phyloP scores from a whole-genome alignment of 2,329 filamentous ascomycete species.

The Clonostachys rhizophaga region DNA sequence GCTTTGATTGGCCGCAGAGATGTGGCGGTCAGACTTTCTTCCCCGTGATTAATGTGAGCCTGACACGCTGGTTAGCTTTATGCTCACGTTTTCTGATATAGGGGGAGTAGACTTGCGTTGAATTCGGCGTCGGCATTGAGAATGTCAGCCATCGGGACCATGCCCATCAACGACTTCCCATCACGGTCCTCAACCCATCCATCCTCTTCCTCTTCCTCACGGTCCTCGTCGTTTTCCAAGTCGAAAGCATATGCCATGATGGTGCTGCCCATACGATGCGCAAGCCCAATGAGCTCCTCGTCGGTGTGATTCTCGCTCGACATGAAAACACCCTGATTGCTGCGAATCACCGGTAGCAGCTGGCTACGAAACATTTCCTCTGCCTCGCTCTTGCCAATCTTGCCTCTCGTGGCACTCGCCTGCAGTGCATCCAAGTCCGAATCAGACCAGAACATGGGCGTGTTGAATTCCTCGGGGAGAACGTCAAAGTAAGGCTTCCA shows the following conservation, averaged over 20 bases:
- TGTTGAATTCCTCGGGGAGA: conserved; percentile 69
- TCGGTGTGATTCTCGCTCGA: conserved; percentile 28
- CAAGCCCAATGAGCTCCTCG: conserved; percentile 41
- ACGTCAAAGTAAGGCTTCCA: conserved; percentile 80
- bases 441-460: conserved; percentile 83
- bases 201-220: conserved; percentile 52
- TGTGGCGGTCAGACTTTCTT: conserved; percentile 62
- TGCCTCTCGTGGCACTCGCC: conserved; percentile 69
- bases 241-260: conserved; percentile 96
- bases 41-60: conserved; percentile 50
- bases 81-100: neutral
- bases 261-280: conserved; percentile 78
- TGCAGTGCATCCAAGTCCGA: conserved; percentile 69
- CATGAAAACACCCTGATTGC: conserved; percentile 36
- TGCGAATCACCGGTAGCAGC: conserved; percentile 45
- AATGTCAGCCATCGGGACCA: conserved; percentile 89
- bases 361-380: conserved; percentile 61
- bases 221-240: conserved; percentile 55
- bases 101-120: conserved; percentile 50
- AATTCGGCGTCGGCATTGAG: conserved; percentile 86
- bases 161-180: conserved; percentile 62
- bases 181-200: conserved; percentile 63
- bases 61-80: conserved; percentile 11
- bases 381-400: conserved; percentile 71
- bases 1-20: conserved; percentile 62